Percentiles rank a stretch among this genome's conserved stretches.
These are phyloP conservation scores for Botrytis fabae DNA, from an alignment of 2,329 filamentous ascomycete genomes.

Conservation along the genomic window DNA sequence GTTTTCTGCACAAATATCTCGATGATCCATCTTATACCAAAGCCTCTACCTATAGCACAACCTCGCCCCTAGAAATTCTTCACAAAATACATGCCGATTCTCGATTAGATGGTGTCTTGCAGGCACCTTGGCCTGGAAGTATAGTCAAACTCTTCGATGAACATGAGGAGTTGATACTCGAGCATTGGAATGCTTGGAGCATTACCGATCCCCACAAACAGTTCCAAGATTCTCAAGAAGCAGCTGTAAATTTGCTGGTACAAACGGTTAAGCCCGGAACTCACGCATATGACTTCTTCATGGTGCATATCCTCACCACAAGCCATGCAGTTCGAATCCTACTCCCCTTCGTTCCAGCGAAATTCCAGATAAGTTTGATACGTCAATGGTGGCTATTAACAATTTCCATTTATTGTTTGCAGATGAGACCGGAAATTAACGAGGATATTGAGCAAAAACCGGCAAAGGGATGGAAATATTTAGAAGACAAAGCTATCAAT, in stretches of 20 bases:
- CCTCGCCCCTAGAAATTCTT: constrained; percentile 69
- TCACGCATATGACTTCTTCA: constrained; percentile 77
- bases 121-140: constrained; percentile 59
- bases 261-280: constrained; percentile 57
- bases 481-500: constrained; percentile 68
- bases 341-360: constrained; percentile 71
- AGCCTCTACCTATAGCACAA: constrained; percentile 58
- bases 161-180: constrained; percentile 69
- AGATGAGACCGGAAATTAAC: constrained; percentile 71
- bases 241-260: constrained; percentile 61
- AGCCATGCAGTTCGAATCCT: constrained; percentile 88
- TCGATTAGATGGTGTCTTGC: constrained; percentile 67
- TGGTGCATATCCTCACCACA: constrained; percentile 78
- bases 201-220: constrained; percentile 69
- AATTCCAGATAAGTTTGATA: constrained; percentile 72
- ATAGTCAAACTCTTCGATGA: constrained; percentile 67
- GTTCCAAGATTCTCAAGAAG: constrained; percentile 70
- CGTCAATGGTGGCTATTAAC: constrained; percentile 89
- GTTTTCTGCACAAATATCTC: constrained; percentile 64
- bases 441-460: constrained; percentile 58
- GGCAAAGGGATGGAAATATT: constrained; percentile 71
- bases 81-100: constrained; percentile 67
- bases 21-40: constrained; percentile 72
- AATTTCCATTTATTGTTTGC: constrained; percentile 73
- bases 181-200: constrained; percentile 90